Evolutionary conservation across 345 rosid genomes (phyloP).

Genomic region (Pugionium cornutum): DNA sequence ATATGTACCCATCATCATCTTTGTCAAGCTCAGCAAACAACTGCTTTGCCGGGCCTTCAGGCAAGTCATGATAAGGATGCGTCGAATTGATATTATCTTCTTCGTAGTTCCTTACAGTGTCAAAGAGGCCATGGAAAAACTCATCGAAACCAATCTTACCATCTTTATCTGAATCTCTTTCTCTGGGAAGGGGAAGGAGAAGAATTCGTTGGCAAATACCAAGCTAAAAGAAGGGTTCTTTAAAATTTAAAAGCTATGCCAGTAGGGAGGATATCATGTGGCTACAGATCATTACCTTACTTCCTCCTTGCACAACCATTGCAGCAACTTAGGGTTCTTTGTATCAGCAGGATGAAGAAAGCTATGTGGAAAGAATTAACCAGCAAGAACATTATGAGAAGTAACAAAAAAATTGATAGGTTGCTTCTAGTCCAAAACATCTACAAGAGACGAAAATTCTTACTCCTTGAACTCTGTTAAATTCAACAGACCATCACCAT

Average conservation of each 20-base stretch:
- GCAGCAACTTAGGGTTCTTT: slow-evolving; percentile 68
- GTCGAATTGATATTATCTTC: slow-evolving; percentile 73
- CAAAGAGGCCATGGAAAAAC: slow-evolving; percentile 90
- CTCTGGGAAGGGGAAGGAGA: slow-evolving; percentile 48
- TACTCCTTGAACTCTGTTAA: slow-evolving; percentile 94
- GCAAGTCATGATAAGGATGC: slow-evolving; percentile 56
- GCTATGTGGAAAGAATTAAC: slow-evolving; percentile 44
- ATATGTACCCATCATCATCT: slow-evolving; percentile 79
- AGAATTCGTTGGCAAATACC: not conserved
- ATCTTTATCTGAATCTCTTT: slow-evolving; percentile 90
- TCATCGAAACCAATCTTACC: slow-evolving; percentile 81
- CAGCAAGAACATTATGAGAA: slow-evolving; percentile 21
- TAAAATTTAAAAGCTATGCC: not conserved
- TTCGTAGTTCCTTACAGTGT: slow-evolving; percentile 81
- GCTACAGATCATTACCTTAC: not conserved
- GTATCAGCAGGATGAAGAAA: slow-evolving; percentile 98
- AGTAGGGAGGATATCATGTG: slow-evolving; percentile 1
- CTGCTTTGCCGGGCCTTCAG: slow-evolving; percentile 73
- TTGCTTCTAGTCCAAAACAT: not conserved
- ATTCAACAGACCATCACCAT: slow-evolving; percentile 87
- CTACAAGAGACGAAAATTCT: slow-evolving; percentile 38
- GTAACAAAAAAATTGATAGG: not conserved
- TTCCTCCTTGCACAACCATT: slow-evolving; percentile 83
- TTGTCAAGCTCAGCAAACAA: slow-evolving; percentile 84
- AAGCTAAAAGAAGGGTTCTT: slow-evolving; percentile 9